phyloP scores from a whole-genome alignment of 768 basidiomycete species.

The Butyriboletus loyo region DNA sequence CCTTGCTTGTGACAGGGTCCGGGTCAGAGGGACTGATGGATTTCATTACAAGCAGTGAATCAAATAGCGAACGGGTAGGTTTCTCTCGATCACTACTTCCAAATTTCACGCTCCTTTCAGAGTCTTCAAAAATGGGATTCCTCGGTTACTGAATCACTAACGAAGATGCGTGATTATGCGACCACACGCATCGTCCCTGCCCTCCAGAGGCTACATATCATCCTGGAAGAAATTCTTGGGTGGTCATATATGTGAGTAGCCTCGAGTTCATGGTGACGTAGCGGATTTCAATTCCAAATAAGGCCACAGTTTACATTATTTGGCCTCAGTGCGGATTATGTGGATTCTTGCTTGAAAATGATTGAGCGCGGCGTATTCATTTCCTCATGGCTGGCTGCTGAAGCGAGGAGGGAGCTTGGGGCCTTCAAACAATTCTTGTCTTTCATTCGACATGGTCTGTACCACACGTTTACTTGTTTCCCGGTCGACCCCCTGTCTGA shows the following conservation, averaged over 20 bases:
- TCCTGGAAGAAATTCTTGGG: slow-evolving; percentile 75
- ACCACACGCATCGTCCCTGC: slow-evolving; percentile 71
- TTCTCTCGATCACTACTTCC: slow-evolving; percentile 5
- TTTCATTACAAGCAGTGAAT: slow-evolving; percentile 73
- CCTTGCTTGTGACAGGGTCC: slow-evolving; percentile 66
- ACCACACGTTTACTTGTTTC: slow-evolving; percentile 5
- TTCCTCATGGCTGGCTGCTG: slow-evolving; percentile 64
- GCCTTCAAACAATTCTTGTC: slow-evolving; percentile 77
- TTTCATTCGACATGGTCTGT: slow-evolving; percentile 73
- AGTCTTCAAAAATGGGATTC: slow-evolving; percentile 82
- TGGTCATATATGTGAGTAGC: slow-evolving; percentile 68
- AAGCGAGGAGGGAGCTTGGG: slow-evolving; percentile 62
- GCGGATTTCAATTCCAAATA: slow-evolving; percentile 12
- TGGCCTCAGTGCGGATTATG: slow-evolving; percentile 48
- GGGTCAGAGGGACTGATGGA: slow-evolving; percentile 69
- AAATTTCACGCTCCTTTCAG: slow-evolving; percentile 39
- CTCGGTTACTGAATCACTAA: slow-evolving; percentile 64
- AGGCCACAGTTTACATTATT: slow-evolving; percentile 61
- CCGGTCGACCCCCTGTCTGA: slow-evolving; percentile 13
- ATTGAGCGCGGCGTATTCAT: slow-evolving; percentile 58
- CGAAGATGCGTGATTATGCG: slow-evolving; percentile 69
- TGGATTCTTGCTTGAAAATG: slow-evolving; percentile 52
- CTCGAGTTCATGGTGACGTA: slow-evolving; percentile 8
- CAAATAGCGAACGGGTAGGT: slow-evolving; percentile 77
- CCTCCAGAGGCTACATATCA: slow-evolving; percentile 70